These are phyloP conservation scores for Podospora conica DNA, from an alignment of 495 filamentous ascomycete species.

Conservation along the genomic window DNA sequence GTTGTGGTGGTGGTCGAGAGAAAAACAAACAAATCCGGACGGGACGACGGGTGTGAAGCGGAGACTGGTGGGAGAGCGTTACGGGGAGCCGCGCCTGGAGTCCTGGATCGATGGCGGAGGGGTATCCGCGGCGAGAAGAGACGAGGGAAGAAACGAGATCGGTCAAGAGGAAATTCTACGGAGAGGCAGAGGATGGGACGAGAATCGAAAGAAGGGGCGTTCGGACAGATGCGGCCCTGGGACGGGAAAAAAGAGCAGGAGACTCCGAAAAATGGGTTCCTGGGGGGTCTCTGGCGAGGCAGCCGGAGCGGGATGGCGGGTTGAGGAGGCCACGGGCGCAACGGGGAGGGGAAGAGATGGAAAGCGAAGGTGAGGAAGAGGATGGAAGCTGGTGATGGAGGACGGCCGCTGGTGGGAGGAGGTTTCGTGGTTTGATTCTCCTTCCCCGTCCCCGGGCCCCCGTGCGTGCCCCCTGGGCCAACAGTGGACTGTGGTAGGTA, in stretches of 20 bases:
- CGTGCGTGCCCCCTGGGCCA: slow-evolving; percentile 11
- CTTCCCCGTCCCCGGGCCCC: too few species aligned
- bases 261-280: slow-evolving; percentile 6
- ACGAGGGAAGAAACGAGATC: slow-evolving; percentile 2
- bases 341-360: slow-evolving; percentile 26
- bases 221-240: slow-evolving; percentile 12
- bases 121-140: slow-evolving; percentile 7
- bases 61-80: neutral
- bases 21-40: slow-evolving; percentile 4
- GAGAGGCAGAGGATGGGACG: slow-evolving; percentile 1
- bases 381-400: slow-evolving; percentile 17
- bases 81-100: neutral
- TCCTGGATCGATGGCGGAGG: neutral
- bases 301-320: slow-evolving; percentile 10
- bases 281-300: slow-evolving; percentile 2
- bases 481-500: too few species aligned
- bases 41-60: neutral
- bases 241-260: slow-evolving; percentile 10
- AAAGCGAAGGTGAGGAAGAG: slow-evolving; percentile 27
- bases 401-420: slow-evolving; percentile 21
- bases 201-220: slow-evolving; percentile 27
- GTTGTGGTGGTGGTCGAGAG: slow-evolving; percentile 1
- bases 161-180: slow-evolving; percentile 12
- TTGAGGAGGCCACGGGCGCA: slow-evolving; percentile 14
- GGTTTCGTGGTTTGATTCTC: slow-evolving; percentile 16